phyloP scores from a whole-genome alignment of 116 monocot genomes.

The Iris pallida region DNA sequence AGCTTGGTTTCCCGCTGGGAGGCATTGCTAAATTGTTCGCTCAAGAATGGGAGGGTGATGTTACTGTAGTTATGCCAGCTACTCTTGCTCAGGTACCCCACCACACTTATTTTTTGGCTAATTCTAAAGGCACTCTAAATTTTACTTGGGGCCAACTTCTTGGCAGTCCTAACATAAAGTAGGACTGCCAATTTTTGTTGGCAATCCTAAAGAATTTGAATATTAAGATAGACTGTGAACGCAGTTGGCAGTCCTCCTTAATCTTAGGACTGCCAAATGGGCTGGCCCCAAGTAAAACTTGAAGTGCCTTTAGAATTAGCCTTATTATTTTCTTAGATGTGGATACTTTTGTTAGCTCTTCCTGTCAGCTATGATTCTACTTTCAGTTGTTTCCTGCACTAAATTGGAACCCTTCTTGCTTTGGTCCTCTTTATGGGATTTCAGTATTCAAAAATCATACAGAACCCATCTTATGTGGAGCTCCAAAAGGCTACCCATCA shows the following conservation, averaged over 20 bases:
- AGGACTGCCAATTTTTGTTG: too few species aligned
- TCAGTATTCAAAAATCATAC: slow-evolving; percentile 90
- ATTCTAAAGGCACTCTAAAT: too few species aligned
- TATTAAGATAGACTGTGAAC: not conserved
- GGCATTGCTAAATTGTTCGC: slow-evolving; percentile 86
- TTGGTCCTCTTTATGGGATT: not conserved
- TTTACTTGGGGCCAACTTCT: too few species aligned
- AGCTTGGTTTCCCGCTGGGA: slow-evolving; percentile 80
- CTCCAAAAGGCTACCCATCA: slow-evolving; percentile 85
- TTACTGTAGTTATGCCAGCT: slow-evolving; percentile 90
- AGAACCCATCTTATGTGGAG: slow-evolving; percentile 68
- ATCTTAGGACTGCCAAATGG: too few species aligned
- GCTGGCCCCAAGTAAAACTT: too few species aligned
- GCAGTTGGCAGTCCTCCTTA: too few species aligned
- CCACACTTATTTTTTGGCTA: not conserved
- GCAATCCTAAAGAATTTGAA: too few species aligned
- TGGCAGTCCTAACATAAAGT: too few species aligned
- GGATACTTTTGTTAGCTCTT: not conserved
- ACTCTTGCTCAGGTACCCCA: slow-evolving; percentile 65
- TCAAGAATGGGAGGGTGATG: slow-evolving; percentile 98
- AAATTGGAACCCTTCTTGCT: not conserved
- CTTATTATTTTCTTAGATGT: too few species aligned
- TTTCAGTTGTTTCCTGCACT: not conserved
- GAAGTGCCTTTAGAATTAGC: too few species aligned
- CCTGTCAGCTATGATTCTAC: not conserved